Percentiles rank a stretch among this genome's conserved stretches.
These are phyloP conservation scores for Asterella californica DNA, from an alignment of 225 moss, liverwort and hornwort species.

Conservation along the genomic window DNA sequence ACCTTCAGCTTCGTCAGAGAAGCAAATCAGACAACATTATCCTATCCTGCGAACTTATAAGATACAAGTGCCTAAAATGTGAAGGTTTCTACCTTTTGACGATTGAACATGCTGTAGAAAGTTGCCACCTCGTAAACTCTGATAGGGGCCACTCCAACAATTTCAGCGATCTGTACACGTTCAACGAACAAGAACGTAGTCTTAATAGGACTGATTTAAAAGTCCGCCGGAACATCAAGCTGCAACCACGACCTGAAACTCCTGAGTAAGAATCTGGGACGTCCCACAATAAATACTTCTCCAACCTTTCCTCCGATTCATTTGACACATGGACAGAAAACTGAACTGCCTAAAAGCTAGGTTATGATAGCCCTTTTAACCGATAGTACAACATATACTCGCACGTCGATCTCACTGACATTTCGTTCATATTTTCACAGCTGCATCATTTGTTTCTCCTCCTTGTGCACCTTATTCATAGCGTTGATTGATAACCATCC, in stretches of 20 bases:
- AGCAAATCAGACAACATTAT: no score
- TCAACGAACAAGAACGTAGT: not conserved
- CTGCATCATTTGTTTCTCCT: no score
- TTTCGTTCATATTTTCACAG: no score
- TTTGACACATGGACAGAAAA: not conserved
- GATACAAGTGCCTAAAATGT: not conserved
- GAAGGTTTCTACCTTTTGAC: conserved; percentile 54
- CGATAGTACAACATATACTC: not conserved
- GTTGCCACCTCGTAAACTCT: conserved; percentile 98
- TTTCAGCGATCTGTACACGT: conserved; percentile 70
- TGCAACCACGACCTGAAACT: not conserved
- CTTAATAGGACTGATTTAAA: not conserved
- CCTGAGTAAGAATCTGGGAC: not conserved
- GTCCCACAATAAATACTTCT: not conserved
- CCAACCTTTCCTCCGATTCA: not conserved
- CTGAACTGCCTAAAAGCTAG: not conserved
- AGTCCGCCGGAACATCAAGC: not conserved
- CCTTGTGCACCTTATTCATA: conserved; percentile 71
- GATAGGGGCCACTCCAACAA: conserved; percentile 84
- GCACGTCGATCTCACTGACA: no score
- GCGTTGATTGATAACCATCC: conserved; percentile 88
- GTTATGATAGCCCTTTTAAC: not conserved
- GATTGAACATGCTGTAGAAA: conserved; percentile 99
- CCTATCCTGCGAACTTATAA: no score
- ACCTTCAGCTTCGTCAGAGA: not conserved